Evolutionary conservation across 305 asterid genomes (phyloP).

Genomic region (Fraxinus xanthoxyloides): DNA sequence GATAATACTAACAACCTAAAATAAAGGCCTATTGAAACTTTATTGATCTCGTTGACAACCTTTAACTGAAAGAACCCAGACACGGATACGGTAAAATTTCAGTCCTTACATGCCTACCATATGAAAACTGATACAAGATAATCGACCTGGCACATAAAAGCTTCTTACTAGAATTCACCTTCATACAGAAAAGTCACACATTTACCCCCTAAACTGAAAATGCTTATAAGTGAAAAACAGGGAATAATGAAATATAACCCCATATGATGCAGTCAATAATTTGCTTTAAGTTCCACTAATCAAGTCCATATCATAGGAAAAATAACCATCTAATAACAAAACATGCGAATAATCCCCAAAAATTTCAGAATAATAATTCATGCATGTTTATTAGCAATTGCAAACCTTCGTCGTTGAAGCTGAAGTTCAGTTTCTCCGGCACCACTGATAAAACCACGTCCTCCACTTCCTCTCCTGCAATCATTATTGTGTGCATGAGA

Average conservation of each 20-base stretch:
- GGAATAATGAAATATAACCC: not conserved
- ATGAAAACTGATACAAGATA: not conserved
- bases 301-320: not conserved
- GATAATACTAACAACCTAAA: not conserved
- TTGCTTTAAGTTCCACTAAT: not conserved
- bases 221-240: not conserved
- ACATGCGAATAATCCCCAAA: not conserved
- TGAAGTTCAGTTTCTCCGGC: slow-evolving; percentile 99
- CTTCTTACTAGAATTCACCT: slow-evolving; percentile 14
- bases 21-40: not conserved
- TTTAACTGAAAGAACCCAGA: not conserved
- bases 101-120: not conserved
- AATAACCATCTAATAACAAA: not conserved
- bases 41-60: not conserved
- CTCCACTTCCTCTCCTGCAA: slow-evolving; percentile 99
- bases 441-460: slow-evolving; percentile 95
- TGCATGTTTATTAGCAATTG: slow-evolving; percentile 16
- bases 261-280: not conserved
- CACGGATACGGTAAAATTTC: not conserved
- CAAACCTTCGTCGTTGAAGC: slow-evolving; percentile 90
- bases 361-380: not conserved
- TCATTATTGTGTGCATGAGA: slow-evolving; percentile 24
- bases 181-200: not conserved
- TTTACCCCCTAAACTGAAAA: not conserved
- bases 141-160: not conserved